Evolutionary conservation across 139 green algal species (phyloP), one percentile per base, ranked within the genome.

Genomic region (Yamagishiella unicocca): DNA sequence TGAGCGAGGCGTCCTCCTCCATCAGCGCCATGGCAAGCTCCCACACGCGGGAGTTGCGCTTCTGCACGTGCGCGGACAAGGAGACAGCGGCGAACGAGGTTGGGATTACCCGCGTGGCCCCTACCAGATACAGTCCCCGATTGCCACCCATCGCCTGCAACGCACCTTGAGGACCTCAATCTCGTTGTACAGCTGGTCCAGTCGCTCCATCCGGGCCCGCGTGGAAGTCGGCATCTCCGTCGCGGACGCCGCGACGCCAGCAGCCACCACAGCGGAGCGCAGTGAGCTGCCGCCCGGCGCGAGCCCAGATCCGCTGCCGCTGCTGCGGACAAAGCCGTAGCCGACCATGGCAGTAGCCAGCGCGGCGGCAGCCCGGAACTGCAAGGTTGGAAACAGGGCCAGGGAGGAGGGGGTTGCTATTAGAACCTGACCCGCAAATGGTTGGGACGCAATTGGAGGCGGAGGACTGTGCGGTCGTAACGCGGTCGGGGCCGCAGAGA

Each of bases 141-240:
- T n/a, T n/a, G n/a, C n/a, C 50, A 58, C 50, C 38, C 40, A 35
- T 24, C 70, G 22, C 29, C 72, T 64, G 38, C 4, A 27, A 9
- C 50, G 2, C 75, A 83, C 75, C 75, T 68, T 68, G 17, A 83
- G 50, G 19, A 35, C 50, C 75, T 83, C 75, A 35, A 83, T 50
- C 50, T 83, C 50, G 33, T 24, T 7, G 75, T 83, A 83, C 50
- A 83, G 75, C 46, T 50, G 19, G 33, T 68, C 50, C 75, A 83
- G 35, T 12, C 75, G 75, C 75, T 67, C 50, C 4, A 35, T 6
- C 2, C 33, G 50, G 0, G 19, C 50, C 50, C 50, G 12, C 50
- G 50, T 12, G 50, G n/a, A 17, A 58, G 50, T 58, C 50, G 50
- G 12, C 12, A 12, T 58, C 12, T 17, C 50, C 12, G 12, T 17